Evolutionary conservation across 441 rosid genomes (phyloP).

Genomic region (Euphorbia schlechtendalii): DNA sequence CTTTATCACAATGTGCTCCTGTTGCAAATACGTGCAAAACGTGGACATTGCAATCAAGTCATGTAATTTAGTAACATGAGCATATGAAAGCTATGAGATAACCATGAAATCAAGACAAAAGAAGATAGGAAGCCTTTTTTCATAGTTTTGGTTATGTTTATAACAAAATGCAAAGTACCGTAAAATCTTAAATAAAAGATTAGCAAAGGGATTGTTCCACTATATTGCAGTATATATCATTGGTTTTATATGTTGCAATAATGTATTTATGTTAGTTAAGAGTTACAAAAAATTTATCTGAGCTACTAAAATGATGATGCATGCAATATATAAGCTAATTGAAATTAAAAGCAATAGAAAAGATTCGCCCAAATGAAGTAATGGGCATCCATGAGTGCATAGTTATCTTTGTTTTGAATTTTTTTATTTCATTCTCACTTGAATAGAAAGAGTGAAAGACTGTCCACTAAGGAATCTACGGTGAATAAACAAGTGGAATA

Average conservation of each 20-base stretch:
- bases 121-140: not conserved
- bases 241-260: not conserved
- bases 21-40: conserved; percentile 96
- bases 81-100: not conserved
- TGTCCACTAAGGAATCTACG: not conserved
- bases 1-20: conserved; percentile 90
- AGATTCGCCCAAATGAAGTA: not conserved
- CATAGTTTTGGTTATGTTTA: not conserved
- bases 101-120: not conserved
- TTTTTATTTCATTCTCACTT: not conserved
- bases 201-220: not conserved
- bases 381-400: too few species aligned
- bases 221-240: not conserved
- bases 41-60: conserved; percentile 29
- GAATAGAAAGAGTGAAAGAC: not conserved
- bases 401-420: not conserved
- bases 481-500: not conserved
- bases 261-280: too few species aligned
- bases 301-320: not conserved
- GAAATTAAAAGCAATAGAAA: too few species aligned
- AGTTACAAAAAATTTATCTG: too few species aligned
- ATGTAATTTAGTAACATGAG: not conserved
- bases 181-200: too few species aligned
- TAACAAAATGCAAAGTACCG: not conserved
- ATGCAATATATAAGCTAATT: too few species aligned